Conservation (phyloP, 768 basidiomycete genomes). For the Rubroboletus pulcherrimus region DNA sequence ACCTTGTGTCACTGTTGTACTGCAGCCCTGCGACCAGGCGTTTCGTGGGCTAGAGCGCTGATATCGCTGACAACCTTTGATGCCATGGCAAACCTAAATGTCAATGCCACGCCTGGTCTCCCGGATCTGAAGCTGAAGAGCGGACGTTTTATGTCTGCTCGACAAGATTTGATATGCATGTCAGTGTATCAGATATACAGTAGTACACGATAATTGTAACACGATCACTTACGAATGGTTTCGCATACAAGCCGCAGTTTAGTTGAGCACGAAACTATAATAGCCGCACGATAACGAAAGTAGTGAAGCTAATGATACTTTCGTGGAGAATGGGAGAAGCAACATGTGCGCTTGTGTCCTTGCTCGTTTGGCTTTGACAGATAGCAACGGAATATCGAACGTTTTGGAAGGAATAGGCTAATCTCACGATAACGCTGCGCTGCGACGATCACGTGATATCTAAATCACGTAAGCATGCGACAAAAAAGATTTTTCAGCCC, state of each 20-base stretch:
- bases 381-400: not conserved
- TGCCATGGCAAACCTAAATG: not conserved
- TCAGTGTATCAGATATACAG: not conserved
- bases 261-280: not conserved
- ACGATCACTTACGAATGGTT: not conserved
- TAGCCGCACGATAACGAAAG: not conserved
- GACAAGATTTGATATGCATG: not conserved
- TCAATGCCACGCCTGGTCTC: not conserved
- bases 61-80: not conserved
- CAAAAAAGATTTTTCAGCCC: too few relatives aligned
- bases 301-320: not conserved
- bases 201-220: not conserved
- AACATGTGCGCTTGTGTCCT: not conserved
- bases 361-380: not conserved
- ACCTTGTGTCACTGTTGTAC: not conserved
- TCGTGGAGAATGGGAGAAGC: not conserved
- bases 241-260: not conserved
- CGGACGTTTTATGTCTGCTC: not conserved
- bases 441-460: too few relatives aligned
- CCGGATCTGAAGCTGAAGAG: not conserved
- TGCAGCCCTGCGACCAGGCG: not conserved
- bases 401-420: not conserved
- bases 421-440: too few relatives aligned
- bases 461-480: too few relatives aligned
- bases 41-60: not conserved